Percentiles rank a stretch among this genome's conserved stretches.
phyloP scores from a whole-genome alignment of 2,329 filamentous ascomycete genomes.

The Thielaviopsis euricoi region DNA sequence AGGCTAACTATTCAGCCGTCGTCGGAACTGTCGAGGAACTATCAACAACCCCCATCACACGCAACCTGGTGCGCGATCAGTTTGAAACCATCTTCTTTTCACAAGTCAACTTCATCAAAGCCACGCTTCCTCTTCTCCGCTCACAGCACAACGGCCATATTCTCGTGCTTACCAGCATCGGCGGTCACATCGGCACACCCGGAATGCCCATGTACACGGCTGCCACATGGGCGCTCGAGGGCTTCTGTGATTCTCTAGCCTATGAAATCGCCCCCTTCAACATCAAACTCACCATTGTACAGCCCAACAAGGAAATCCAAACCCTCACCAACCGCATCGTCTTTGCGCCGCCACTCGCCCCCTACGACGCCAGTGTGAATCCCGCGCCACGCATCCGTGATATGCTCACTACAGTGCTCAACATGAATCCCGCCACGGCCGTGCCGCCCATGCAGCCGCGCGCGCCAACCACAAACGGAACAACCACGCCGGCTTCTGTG shows the following conservation, averaged over 20 bases:
- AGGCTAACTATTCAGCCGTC: constrained; percentile 37
- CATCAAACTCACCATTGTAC: constrained; percentile 87
- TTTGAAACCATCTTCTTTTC: constrained; percentile 94
- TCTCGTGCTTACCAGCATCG: constrained; percentile 75
- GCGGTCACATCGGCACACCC: constrained; percentile 82
- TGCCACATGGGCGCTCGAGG: constrained; percentile 86
- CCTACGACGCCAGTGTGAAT: constrained; percentile 49
- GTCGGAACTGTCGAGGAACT: constrained; percentile 87
- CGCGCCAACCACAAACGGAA: neutral
- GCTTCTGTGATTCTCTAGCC: constrained; percentile 85
- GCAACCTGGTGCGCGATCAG: constrained; percentile 71
- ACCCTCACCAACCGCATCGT: constrained; percentile 75
- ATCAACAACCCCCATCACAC: constrained; percentile 52
- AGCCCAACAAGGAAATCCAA: constrained; percentile 85
- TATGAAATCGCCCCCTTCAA: constrained; percentile 97
- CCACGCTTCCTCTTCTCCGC: constrained; percentile 63
- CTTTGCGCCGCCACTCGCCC: constrained; percentile 59
- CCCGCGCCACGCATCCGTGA: constrained; percentile 63
- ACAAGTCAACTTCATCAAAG: constrained; percentile 90
- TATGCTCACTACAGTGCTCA: constrained; percentile 65
- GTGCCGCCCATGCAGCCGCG: constrained; percentile 19
- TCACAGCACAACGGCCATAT: constrained; percentile 74
- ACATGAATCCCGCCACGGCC: constrained; percentile 53
- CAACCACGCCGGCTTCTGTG: neutral
- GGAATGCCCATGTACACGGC: constrained; percentile 84